These are phyloP conservation scores for Mycosphaerella sp. DNA, from an alignment of 2,329 filamentous ascomycete genomes.

Conservation along the genomic window DNA sequence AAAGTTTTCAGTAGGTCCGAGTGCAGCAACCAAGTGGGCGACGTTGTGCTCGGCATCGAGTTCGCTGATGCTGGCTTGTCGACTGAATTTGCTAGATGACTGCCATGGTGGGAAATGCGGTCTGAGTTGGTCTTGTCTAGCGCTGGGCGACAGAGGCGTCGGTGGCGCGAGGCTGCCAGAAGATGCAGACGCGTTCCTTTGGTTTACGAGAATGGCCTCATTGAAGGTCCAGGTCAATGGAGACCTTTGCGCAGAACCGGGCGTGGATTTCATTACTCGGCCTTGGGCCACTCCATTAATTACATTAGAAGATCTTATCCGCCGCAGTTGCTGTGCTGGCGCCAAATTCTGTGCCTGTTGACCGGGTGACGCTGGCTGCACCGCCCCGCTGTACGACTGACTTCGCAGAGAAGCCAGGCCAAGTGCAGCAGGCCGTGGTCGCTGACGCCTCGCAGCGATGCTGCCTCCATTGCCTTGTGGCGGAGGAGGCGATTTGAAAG, in stretches of 20 bases:
- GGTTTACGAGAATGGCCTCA: conserved; percentile 41
- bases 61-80: conserved; percentile 39
- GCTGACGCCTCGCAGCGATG: conserved; percentile 37
- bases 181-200: conserved; percentile 32
- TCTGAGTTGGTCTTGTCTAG: conserved; percentile 23
- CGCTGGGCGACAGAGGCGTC: conserved; percentile 43
- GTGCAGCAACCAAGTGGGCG: conserved; percentile 22
- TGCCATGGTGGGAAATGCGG: conserved; percentile 40
- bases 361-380: conserved; percentile 39
- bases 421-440: conserved; percentile 39
- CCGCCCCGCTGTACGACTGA: conserved; percentile 33
- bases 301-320: conserved; percentile 45
- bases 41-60: conserved; percentile 30
- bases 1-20: conserved; percentile 28
- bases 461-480: conserved; percentile 29
- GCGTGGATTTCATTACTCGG: conserved; percentile 43
- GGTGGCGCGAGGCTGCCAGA: conserved; percentile 42
- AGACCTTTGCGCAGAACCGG: conserved; percentile 44
- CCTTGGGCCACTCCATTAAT: conserved; percentile 39
- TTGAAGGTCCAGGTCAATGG: conserved; percentile 43
- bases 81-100: conserved; percentile 29
- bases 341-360: conserved; percentile 54
- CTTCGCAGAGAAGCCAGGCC: conserved; percentile 40
- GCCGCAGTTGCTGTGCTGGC: conserved; percentile 59
- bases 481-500: conserved; percentile 36